phyloP scores from a whole-genome alignment of 768 basidiomycete genomes.

The Russula sp. region DNA sequence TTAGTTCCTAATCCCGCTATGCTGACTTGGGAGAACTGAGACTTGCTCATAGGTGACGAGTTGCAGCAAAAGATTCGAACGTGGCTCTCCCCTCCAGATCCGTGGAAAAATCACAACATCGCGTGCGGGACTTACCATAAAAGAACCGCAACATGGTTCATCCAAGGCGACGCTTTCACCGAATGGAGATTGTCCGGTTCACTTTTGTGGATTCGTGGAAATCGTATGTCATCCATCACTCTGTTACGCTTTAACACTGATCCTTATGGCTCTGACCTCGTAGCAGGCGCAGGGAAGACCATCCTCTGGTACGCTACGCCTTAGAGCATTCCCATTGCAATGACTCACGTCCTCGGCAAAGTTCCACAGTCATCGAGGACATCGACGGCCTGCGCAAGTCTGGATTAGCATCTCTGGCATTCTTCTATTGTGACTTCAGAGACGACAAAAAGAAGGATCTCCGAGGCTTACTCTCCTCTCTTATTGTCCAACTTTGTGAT shows the following conservation, averaged over 20 bases:
- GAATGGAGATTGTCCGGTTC: neutral
- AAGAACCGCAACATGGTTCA: neutral
- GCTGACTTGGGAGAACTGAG: neutral
- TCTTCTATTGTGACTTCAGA: too few species aligned
- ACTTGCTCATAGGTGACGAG: neutral
- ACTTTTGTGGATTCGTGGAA: neutral
- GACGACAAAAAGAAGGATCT: too few species aligned
- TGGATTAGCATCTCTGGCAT: too few species aligned
- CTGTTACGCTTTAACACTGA: neutral
- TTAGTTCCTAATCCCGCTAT: neutral
- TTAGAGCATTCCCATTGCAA: too few species aligned
- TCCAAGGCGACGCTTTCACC: neutral
- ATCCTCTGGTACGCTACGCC: neutral
- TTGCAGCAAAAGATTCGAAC: neutral
- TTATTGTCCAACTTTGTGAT: too few species aligned
- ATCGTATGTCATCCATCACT: neutral
- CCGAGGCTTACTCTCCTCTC: too few species aligned
- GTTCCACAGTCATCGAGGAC: too few species aligned
- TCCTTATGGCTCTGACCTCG: neutral
- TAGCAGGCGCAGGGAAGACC: neutral
- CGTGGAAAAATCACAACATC: neutral
- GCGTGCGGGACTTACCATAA: neutral
- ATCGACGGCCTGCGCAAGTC: too few species aligned
- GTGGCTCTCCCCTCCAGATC: neutral
- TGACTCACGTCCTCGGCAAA: too few species aligned